Evolutionary conservation across 2,329 filamentous ascomycete genomes (phyloP), one percentile per base, ranked within the genome.

Genomic region (Allantophomopsis cytisporea): DNA sequence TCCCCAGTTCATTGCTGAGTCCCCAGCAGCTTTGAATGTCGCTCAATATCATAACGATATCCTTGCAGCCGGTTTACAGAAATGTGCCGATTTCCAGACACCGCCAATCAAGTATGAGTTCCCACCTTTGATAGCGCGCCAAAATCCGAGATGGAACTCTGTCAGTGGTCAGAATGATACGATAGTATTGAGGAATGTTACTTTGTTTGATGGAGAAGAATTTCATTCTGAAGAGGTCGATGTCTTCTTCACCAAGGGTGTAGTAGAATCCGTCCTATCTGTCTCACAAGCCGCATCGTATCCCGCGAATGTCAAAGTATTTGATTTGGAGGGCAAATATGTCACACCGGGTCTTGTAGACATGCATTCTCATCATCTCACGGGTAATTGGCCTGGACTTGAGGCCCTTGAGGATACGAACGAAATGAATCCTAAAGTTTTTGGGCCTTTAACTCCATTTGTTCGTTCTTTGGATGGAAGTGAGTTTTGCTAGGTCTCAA

Each of bases 271-370:
- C 2, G 52, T 62, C 8, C 40, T 48, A 3, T 36, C 44, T 10
- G 36, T 54, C 1, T 47, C 45, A 2, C 39, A 31, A 35, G 39
- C 31, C 23, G 39, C 38, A 4, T 31, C 38, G 3, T 43, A 42
- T n/a, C 46, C 41, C 10, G 34, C 45, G 28, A 53, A 54, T 15
- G 47, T 53, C 23, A 37, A 41, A 13, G 36, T 47, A 8, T 28
- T 48, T 7, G 43, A 63, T 32, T 39, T 65, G 28, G 45, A 50
- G 21, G 61, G 63, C 5, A 54, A 54, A 37, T 59, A 57, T 44
- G 59, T 66, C 18, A 66, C 62, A 0, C 63, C 63, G 1, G 64
- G 64, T 1, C 46, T 67, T 4, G 57, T 67, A 2, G 64, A 66
- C 44, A 60, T 66, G 56, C 64, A 67, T 47, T 64, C 62, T 2